Evolutionary conservation across 1,284 basidiomycete species (phyloP), one percentile per base, ranked within the genome.

Genomic region (Xerocomus minutiporus): DNA sequence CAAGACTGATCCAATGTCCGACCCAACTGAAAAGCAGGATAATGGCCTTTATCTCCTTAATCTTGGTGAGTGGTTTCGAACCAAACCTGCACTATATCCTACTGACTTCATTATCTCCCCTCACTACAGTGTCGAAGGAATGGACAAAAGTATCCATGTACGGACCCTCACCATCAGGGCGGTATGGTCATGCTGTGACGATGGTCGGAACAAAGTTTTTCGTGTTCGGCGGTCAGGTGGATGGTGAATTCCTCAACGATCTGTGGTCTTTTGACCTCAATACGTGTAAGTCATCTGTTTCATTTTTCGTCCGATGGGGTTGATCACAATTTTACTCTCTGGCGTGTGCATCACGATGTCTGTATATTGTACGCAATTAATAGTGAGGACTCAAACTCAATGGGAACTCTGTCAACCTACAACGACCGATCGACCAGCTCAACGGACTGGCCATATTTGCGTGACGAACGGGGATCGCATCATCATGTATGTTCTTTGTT

Each of bases 211-310:
- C 90, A 58, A 88, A 84, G 66, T 97, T 99, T 74, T 92, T 92
- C 67, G 82, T 99, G 39, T 98, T 97, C 67, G 97, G 97, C 57
- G 97, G 97, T 32, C 96, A 99, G 70, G 93, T 94, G n/a, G 91
- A 95, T 58, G 91, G 91, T 29, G 84, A 92, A 63, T 99, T 97
- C 70, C 78, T 97, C 69, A 94, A 96, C 68, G 97, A 99, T 71
- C 72, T 99, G 35, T 98, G 95, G 93, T 82, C 86, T 31, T 99
- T 99, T 69, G 96, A 99, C 74, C 81, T 99, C 57, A 93, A 92
- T 65, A 91, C 93, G 57, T 73, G 94, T 95, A 71, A 75, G 90
- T 75, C 45, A 36, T 50, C 5, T 29, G 12, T 47, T 50, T 45
- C 23, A 6, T 28, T 8, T 35, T 52, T 43, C 46, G 31, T 46